Evolutionary conservation across 164 flowering plant species (phyloP), one percentile per base, ranked within the genome.

Genomic region (Umbellularia californica): DNA sequence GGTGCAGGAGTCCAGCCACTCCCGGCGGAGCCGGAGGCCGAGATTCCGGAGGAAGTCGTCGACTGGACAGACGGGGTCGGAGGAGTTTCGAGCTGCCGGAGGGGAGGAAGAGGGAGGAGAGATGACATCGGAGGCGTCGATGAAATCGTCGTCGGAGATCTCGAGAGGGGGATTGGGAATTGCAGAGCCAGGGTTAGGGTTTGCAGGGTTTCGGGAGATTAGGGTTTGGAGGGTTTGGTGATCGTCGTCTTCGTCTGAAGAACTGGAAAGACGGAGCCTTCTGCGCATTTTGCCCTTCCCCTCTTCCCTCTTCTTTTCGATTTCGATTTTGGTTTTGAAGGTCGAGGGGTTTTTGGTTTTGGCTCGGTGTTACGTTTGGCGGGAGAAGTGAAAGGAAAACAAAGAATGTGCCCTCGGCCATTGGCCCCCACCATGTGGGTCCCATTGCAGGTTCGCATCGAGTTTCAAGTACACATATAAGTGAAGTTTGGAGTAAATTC

Each of bases 1-100:
- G 52, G 87, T 28, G 78, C 96, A 91, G 10, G 91, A 81, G 64
- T 79, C 87, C 50, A 90, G 60, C 99, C 99, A 95, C 30, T 93
- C 90, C 25, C 81, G 78, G 73, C 81, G 82, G 69, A 89, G 62
- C 11, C 83, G 81, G 77, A 93, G 68, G 23, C 99, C 98, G 15
- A 89, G 76, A 12, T 76, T 71, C 28, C 51, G 33, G 1, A 92
- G 85, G 23, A 78, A 75, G 11, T 73, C 87, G 14, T 72, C 73
- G 2, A 91, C 52, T 47, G 90, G 85, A 72, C 81, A 80, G 33
- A 68, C 79, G 28, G 17, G 78, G 12, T 20, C 27, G 1, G 7
- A 35, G 0, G 74, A 9, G 47, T 1, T 41, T 9, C 35, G 73
- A 65, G 6, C n/a, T 23, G 75, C 68, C 5, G 81, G 82, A 24